These are phyloP conservation scores for Domatiomyces globalis DNA, from an alignment of 2,329 filamentous ascomycete genomes.

Conservation along the genomic window DNA sequence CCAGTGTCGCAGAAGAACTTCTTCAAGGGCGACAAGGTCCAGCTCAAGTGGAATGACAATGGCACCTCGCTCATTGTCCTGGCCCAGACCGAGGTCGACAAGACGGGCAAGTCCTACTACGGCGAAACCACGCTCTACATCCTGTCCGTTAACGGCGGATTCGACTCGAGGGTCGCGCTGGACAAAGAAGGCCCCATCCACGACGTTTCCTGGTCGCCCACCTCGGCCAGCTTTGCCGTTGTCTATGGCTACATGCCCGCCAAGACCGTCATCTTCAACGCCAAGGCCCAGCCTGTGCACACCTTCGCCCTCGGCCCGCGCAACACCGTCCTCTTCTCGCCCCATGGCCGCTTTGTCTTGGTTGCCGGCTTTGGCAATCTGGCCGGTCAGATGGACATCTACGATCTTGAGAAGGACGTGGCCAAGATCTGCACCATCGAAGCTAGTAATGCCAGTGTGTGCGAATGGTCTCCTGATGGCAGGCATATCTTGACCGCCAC, in stretches of 20 bases:
- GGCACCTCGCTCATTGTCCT: constrained; percentile 87
- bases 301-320: constrained; percentile 75
- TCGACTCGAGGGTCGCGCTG: constrained; percentile 79
- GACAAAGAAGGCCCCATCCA: constrained; percentile 98
- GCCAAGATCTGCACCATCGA: constrained; percentile 86
- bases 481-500: constrained; percentile 95
- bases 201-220: constrained; percentile 96
- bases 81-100: constrained; percentile 94
- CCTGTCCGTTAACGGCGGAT: constrained; percentile 75
- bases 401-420: constrained; percentile 89
- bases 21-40: constrained; percentile 98
- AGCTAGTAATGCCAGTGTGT: constrained; percentile 88
- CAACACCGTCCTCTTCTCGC: constrained; percentile 92
- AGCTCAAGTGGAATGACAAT: constrained; percentile 91
- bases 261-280: constrained; percentile 96
- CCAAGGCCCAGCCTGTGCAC: constrained; percentile 66
- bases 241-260: constrained; percentile 99
- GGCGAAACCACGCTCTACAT: constrained; percentile 96
- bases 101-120: constrained; percentile 98
- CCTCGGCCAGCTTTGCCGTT: constrained; percentile 93
- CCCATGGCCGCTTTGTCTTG: constrained; percentile 79
- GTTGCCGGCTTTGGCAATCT: constrained; percentile 96
- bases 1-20: constrained; percentile 96
- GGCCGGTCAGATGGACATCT: constrained; percentile 93
- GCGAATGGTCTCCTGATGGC: constrained; percentile 93